Evolutionary conservation across 805 yeast genomes (phyloP).

Genomic region (Ogataea corticis): DNA sequence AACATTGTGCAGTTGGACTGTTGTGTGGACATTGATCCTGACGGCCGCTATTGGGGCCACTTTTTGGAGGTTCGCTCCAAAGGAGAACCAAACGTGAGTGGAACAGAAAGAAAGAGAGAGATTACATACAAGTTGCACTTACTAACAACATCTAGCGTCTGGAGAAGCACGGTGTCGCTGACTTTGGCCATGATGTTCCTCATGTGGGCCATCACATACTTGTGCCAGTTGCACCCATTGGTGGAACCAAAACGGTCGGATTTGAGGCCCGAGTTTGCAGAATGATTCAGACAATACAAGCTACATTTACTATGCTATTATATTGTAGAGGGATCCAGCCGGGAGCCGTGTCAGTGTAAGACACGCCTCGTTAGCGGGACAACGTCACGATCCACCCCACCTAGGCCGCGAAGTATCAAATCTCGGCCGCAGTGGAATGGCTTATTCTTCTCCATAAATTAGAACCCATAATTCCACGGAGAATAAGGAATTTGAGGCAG

Average conservation of each 20-base stretch:
- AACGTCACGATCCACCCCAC: conserved; percentile 27
- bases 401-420: conserved; percentile 30
- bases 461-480: conserved; percentile 34
- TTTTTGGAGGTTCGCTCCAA: conserved; percentile 87
- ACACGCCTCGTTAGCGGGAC: conserved; percentile 7
- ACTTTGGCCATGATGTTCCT: conserved; percentile 62
- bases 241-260: conserved; percentile 90
- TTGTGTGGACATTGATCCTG: conserved; percentile 60
- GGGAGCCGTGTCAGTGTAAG: neutral
- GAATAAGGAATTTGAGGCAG: conserved; percentile 32
- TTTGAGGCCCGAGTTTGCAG: conserved; percentile 75
- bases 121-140: neutral
- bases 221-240: conserved; percentile 85
- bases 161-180: conserved; percentile 75
- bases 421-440: conserved; percentile 20
- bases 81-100: conserved; percentile 68
- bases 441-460: conserved; percentile 35
- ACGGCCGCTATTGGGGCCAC: conserved; percentile 59
- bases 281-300: conserved; percentile 16
- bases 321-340: conserved; percentile 20
- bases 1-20: conserved; percentile 56
- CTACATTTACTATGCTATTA: neutral
- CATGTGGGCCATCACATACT: conserved; percentile 81
- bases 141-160: conserved; percentile 41
- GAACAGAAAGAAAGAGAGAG: neutral